Evolutionary conservation across 75 land plant genomes (phyloP), one percentile per base, ranked within the genome.

Genomic region (Cupressus sempervirens): DNA sequence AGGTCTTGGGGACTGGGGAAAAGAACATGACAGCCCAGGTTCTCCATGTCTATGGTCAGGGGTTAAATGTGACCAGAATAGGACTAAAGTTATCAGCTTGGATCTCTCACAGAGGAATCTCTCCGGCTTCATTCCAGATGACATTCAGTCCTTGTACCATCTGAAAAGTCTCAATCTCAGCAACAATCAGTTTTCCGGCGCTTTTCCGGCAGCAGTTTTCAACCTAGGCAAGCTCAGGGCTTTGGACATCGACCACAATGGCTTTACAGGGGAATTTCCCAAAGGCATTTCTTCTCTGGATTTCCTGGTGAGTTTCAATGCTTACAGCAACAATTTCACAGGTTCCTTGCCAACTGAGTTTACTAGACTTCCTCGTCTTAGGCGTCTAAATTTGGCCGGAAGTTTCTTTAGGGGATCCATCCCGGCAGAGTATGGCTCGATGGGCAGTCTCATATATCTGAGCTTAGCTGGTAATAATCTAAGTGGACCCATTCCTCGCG

Each of bases 351-450:
- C 99, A 0, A 35, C 81, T 14, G 89, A 89, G 13, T 26, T 94
- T 38, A 68, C 82, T 12, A 58, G 43, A 38, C 85, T 90, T 2
- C n/a, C 46, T 34, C 52, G 36, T 4, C 95, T 95, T 35, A 85
- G 86, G 84, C 81, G 87, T 15, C 84, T 95, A 12, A 91, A 94
- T 87, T 85, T 95, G 29, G 96, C 92, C 38, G 96, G 96, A 65
- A 95, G 94, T 87, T 95, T 91, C 90, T 93, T 95, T 86, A 87
- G 38, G 1, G 96, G 96, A 30, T 85, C 89, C 54, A 93, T 94
- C 68, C 95, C 97, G 16, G 23, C 53, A 30, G 84, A 83, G 9
- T 90, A 90, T 56, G 91, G 91, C 26, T 82, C 68, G 68, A 30
- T 90, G 77, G 89, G 81, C 75, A 88, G 48, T 58, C 88, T 95